phyloP scores from a whole-genome alignment of 1,284 basidiomycete species.

The Ganoderma leucocontextum region DNA sequence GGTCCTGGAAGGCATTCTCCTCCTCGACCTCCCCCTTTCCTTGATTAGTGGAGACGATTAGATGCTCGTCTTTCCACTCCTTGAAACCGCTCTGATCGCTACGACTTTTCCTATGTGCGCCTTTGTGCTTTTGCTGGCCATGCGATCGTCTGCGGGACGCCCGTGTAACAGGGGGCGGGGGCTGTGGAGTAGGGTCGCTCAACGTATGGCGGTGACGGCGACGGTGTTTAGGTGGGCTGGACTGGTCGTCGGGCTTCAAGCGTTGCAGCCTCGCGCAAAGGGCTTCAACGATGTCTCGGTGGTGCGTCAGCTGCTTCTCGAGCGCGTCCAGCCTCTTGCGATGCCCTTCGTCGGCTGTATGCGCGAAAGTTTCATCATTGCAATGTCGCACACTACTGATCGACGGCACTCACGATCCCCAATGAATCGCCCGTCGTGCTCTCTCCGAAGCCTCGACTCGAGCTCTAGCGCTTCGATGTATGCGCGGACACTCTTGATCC shows the following conservation, averaged over 20 bases:
- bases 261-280: background rate
- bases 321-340: background rate
- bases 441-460: background rate
- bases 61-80: background rate
- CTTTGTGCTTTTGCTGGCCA: background rate
- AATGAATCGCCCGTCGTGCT: constrained; percentile 5
- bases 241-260: background rate
- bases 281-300: background rate
- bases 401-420: background rate
- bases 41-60: background rate
- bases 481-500: background rate
- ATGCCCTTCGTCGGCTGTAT: background rate
- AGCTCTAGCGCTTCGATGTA: constrained; percentile 1
- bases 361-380: background rate
- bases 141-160: background rate
- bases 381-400: background rate
- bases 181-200: constrained; percentile 3
- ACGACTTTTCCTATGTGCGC: background rate
- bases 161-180: background rate
- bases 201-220: background rate
- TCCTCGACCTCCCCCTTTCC: background rate
- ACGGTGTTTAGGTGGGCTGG: background rate
- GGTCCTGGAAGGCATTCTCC: too few species aligned
- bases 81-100: background rate
- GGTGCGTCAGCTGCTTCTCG: constrained; percentile 5